Percentiles rank a stretch among this genome's conserved stretches.
Conservation (phyloP, 2,329 filamentous ascomycete genomes). For the Stemphylium vesicarium region DNA sequence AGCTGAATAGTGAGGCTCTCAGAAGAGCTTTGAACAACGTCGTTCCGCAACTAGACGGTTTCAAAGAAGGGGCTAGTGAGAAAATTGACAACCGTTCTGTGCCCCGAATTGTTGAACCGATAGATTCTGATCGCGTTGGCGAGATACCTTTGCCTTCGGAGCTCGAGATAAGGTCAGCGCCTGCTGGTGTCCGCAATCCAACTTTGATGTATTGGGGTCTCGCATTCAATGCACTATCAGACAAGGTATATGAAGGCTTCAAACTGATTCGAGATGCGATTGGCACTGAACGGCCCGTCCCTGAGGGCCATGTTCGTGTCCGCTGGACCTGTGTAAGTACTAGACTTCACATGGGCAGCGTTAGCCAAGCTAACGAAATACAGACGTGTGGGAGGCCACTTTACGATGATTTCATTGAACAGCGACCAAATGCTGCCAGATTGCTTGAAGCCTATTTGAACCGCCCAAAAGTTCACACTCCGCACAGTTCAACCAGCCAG, state of each 20-base stretch:
- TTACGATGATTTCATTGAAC: constrained; percentile 50
- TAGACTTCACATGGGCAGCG: neutral
- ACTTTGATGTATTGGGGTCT: constrained; percentile 29
- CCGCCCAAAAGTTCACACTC: constrained; percentile 35
- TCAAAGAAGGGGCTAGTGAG: neutral
- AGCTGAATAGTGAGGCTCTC: constrained; percentile 29
- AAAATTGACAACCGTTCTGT: neutral
- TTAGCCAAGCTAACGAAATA: neutral
- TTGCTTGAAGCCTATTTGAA: constrained; percentile 50
- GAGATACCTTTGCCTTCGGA: constrained; percentile 30
- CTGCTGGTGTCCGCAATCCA: constrained; percentile 13
- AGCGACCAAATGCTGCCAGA: constrained; percentile 46
- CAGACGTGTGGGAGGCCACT: constrained; percentile 43
- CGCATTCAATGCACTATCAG: constrained; percentile 29
- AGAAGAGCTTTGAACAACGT: constrained; percentile 18
- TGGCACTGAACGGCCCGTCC: constrained; percentile 41
- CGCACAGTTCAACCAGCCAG: constrained; percentile 27
- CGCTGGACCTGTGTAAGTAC: constrained; percentile 45
- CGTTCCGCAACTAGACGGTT: neutral
- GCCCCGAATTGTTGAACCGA: constrained; percentile 25
- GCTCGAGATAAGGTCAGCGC: constrained; percentile 27
- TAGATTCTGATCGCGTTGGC: constrained; percentile 17
- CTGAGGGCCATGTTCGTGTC: constrained; percentile 40
- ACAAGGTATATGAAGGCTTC: constrained; percentile 27
- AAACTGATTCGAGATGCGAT: constrained; percentile 28